Evolutionary conservation across 257 asterid genomes (phyloP), one percentile per base, ranked within the genome.

Genomic region (Gentiana dahurica): DNA sequence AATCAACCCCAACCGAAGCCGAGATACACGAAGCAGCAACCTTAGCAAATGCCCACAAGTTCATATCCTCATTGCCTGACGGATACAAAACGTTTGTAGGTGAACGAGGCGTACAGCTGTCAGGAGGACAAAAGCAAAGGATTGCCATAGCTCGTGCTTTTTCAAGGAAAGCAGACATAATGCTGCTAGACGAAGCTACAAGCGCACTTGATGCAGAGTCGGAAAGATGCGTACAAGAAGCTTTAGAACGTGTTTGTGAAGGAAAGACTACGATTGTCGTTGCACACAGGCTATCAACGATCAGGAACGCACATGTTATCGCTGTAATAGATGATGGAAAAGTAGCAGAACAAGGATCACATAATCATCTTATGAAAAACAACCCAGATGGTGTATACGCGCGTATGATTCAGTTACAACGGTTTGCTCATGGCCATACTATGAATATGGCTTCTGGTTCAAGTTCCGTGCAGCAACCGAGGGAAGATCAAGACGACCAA

Each of bases 121-220:
- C 97, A 0, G 91, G 97, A 33, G 97, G 97, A 12, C 95, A 89
- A 65, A 89, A 89, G 75, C 95, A 89, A 47, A 73, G 97, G 57
- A 75, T 89, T 1, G 97, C 92, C 3, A 73, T 89, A 0, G 97
- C 95, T 3, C 73, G 95, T 10, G 97, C 95, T 3, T 65, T 89
- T 36, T 34, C 85, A 46, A 77, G 87, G 72, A 85, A 76, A 66
- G 79, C 91, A 0, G 89, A 78, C 73, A 73, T 89, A 34, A 68
- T 83, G 82, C 65, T 89, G 68, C 80, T 89, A 0, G 95, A 89
- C 8, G 95, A 89, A 61, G 97, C 95, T 2, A 89, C 97, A 1
- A 89, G 95, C 39, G 95, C 95, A 1, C 94, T 85, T 0, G 97
- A 89, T 37, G 82, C 85, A 0, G 95, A 85, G 71, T 82, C 95